These are phyloP conservation scores for Sedum album DNA, from an alignment of 164 flowering plant genomes.

Conservation along the genomic window DNA sequence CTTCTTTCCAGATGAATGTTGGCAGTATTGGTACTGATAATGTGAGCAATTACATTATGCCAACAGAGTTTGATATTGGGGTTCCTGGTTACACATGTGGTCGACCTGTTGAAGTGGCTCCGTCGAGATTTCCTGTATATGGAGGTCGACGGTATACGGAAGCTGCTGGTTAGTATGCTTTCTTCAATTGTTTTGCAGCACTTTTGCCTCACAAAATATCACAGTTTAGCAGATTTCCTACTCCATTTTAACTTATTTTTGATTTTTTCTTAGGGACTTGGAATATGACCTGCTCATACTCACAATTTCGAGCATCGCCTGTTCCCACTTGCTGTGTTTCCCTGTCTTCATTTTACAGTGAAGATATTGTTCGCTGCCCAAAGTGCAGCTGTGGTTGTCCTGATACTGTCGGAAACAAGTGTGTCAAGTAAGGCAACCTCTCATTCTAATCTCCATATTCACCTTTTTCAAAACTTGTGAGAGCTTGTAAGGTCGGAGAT, in stretches of 20 bases:
- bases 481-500: background rate
- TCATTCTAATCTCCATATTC: background rate
- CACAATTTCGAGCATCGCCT: constrained; percentile 36
- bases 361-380: constrained; percentile 44
- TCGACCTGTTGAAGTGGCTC: constrained; percentile 25
- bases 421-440: constrained; percentile 31
- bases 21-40: constrained; percentile 14
- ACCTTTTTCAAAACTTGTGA: background rate
- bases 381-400: constrained; percentile 68
- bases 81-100: constrained; percentile 67
- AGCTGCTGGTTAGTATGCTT: constrained; percentile 40
- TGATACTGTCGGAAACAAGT: constrained; percentile 26
- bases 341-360: constrained; percentile 48
- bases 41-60: constrained; percentile 17
- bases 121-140: constrained; percentile 28
- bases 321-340: constrained; percentile 59
- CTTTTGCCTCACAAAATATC: background rate
- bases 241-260: background rate
- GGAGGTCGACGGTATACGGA: constrained; percentile 50
- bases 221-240: background rate
- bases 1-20: constrained; percentile 45
- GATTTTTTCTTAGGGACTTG: constrained; percentile 28
- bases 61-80: constrained; percentile 46
- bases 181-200: background rate
- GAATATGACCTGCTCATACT: constrained; percentile 54